A percentile compares a stretch with the other conserved stretches of the same genome.
phyloP scores from a whole-genome alignment of 1,284 basidiomycete genomes.

The Meira miltonrushii region DNA sequence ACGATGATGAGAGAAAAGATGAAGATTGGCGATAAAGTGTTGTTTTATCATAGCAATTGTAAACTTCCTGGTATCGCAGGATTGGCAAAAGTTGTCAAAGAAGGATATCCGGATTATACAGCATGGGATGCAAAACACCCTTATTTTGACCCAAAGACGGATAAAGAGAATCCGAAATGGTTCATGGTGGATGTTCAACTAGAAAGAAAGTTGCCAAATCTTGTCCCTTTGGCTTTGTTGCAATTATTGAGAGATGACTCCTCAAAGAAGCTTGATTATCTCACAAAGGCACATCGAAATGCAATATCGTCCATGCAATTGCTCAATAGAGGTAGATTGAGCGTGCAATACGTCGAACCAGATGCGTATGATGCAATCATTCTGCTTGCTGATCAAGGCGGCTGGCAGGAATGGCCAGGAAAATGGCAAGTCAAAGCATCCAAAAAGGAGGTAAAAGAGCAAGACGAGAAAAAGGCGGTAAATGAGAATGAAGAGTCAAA shows the following conservation, averaged over 20 bases:
- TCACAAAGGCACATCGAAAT: conserved; percentile 41
- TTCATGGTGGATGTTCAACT: conserved; percentile 76
- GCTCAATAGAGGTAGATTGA: conserved; percentile 75
- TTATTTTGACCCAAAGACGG: conserved; percentile 83
- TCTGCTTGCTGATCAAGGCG: conserved; percentile 66
- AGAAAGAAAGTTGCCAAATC: conserved; percentile 63
- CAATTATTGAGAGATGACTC: conserved; percentile 60
- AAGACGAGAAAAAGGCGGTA: too few species aligned
- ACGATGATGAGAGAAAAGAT: conserved; percentile 79
- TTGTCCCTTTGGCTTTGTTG: conserved; percentile 73
- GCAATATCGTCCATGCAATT: conserved; percentile 69
- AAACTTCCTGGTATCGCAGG: conserved; percentile 65
- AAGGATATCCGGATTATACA: conserved; percentile 27
- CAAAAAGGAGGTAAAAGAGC: not conserved
- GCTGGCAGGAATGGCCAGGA: conserved; percentile 53
- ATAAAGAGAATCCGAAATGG: conserved; percentile 74
- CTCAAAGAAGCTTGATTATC: conserved; percentile 58
- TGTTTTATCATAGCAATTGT: conserved; percentile 85
- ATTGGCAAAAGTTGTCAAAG: conserved; percentile 15
- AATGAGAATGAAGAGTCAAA: too few species aligned
- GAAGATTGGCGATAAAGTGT: conserved; percentile 73
- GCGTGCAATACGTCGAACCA: conserved; percentile 64
- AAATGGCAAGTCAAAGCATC: conserved; percentile 32
- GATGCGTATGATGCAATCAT: conserved; percentile 68
- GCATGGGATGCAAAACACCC: conserved; percentile 60